phyloP scores from a whole-genome alignment of 2,329 filamentous ascomycete species.

The Xylaria sp. region DNA sequence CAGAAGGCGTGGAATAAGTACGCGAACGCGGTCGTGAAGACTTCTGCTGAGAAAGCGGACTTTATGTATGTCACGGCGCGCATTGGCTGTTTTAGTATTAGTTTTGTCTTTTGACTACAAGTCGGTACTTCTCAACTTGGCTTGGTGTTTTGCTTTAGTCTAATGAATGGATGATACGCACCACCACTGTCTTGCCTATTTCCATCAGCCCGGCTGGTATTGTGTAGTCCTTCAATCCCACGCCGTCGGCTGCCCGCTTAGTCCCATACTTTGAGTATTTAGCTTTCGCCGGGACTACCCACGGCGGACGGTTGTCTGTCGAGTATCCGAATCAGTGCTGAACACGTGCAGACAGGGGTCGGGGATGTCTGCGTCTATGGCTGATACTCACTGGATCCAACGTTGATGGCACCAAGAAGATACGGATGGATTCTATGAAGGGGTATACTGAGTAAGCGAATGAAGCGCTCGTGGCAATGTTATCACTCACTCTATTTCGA shows the following conservation, averaged over 20 bases:
- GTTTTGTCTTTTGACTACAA: neutral
- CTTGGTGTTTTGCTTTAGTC: neutral
- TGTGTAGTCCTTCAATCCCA: constrained; percentile 53
- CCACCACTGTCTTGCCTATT: constrained; percentile 57
- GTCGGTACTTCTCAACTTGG: neutral
- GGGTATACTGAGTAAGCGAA: neutral
- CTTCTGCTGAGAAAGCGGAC: constrained; percentile 59
- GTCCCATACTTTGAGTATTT: constrained; percentile 62
- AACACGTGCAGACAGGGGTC: neutral
- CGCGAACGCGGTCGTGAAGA: constrained; percentile 65
- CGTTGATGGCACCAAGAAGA: constrained; percentile 76
- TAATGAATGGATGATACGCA: constrained; percentile 14
- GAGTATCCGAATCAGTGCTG: neutral
- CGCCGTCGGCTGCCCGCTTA: constrained; percentile 53
- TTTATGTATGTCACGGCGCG: constrained; percentile 76
- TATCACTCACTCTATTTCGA: constrained; percentile 72
- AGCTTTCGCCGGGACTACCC: constrained; percentile 75
- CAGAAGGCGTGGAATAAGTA: constrained; percentile 72
- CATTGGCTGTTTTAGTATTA: constrained; percentile 58
- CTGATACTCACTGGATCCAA: constrained; percentile 61
- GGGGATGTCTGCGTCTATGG: neutral
- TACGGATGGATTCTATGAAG: constrained; percentile 72
- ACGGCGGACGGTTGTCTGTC: constrained; percentile 77
- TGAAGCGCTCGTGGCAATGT: neutral
- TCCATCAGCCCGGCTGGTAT: constrained; percentile 59